Percentiles rank a stretch among this genome's conserved stretches.
Conservation (phyloP, 805 yeast species). For the Kuraishia cidri region DNA sequence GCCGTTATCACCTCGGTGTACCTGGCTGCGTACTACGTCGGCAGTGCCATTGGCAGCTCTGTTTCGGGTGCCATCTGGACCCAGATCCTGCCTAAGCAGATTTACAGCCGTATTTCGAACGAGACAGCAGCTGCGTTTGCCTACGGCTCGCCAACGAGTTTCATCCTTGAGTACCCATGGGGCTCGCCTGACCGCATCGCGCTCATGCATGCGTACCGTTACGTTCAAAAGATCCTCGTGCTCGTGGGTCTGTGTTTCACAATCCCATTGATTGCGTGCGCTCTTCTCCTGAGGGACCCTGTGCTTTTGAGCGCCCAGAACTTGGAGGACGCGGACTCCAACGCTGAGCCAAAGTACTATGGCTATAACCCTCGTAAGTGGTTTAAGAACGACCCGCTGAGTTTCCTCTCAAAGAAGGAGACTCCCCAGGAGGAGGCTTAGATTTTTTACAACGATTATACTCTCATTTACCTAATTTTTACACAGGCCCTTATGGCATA, state of each 20-base stretch:
- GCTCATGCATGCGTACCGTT: slow-evolving; percentile 47
- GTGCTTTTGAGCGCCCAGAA: slow-evolving; percentile 10
- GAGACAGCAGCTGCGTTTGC: slow-evolving; percentile 32
- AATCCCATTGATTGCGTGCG: slow-evolving; percentile 37
- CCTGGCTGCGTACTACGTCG: slow-evolving; percentile 50
- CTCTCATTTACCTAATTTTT: too few species aligned
- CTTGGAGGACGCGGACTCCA: slow-evolving; percentile 7
- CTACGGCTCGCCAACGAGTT: slow-evolving; percentile 45
- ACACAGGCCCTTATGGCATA: too few species aligned
- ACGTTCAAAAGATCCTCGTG: slow-evolving; percentile 50
- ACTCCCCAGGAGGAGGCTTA: too few species aligned
- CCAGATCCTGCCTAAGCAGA: slow-evolving; percentile 37
- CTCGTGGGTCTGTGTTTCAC: slow-evolving; percentile 46
- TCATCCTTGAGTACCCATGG: slow-evolving; percentile 41
- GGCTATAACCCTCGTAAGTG: too few species aligned
- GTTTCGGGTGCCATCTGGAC: slow-evolving; percentile 72
- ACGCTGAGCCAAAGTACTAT: too few species aligned
- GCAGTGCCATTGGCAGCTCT: slow-evolving; percentile 53
- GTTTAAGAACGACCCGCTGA: too few species aligned
- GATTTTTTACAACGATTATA: too few species aligned
- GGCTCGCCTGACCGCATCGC: slow-evolving; percentile 54
- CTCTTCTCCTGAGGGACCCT: slow-evolving; percentile 42
- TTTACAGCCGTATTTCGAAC: slow-evolving; percentile 26
- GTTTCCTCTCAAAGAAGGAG: too few species aligned
- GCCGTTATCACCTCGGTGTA: slow-evolving; percentile 52